Evolutionary conservation across 1,139 yeast species (phyloP).

Genomic region (Yamadazyma spencermartinsiae): DNA sequence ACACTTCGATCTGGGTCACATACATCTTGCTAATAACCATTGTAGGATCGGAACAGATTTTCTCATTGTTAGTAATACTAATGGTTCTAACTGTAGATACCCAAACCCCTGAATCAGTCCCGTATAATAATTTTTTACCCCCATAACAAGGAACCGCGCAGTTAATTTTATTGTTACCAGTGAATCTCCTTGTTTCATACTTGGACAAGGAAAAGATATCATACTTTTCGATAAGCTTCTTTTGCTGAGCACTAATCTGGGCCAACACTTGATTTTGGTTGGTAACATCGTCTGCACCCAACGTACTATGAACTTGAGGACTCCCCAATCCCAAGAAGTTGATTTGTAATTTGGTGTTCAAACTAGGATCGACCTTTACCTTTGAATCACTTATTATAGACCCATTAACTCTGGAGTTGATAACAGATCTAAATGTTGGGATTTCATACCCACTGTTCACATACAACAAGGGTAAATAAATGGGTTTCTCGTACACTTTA

Average conservation of each 20-base stretch:
- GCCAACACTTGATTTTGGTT: constrained; percentile 82
- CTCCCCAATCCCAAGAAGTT: constrained; percentile 48
- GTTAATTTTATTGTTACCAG: constrained; percentile 71
- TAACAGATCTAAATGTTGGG: constrained; percentile 57
- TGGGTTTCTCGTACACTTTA: constrained; percentile 90
- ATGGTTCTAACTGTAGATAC: constrained; percentile 61
- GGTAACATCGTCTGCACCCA: constrained; percentile 51
- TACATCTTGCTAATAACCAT: constrained; percentile 74
- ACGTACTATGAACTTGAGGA: constrained; percentile 44
- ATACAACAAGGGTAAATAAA: constrained; percentile 81
- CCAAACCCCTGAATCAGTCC: constrained; percentile 91
- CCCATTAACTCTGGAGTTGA: constrained; percentile 36
- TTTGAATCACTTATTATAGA: constrained; percentile 42
- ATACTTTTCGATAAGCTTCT: constrained; percentile 64
- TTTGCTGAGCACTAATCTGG: constrained; percentile 78
- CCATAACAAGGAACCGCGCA: constrained; percentile 96
- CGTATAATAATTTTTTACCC: constrained; percentile 85
- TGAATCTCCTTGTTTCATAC: constrained; percentile 70
- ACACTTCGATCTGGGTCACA: constrained; percentile 85
- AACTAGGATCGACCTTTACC: constrained; percentile 27
- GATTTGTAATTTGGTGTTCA: constrained; percentile 47
- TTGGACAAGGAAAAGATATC: constrained; percentile 81
- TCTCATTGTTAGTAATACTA: constrained; percentile 44
- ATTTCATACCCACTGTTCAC: constrained; percentile 77
- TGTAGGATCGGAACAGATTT: constrained; percentile 70